phyloP scores from a whole-genome alignment of 495 filamentous ascomycete genomes.

The Cladorrhinum samala region DNA sequence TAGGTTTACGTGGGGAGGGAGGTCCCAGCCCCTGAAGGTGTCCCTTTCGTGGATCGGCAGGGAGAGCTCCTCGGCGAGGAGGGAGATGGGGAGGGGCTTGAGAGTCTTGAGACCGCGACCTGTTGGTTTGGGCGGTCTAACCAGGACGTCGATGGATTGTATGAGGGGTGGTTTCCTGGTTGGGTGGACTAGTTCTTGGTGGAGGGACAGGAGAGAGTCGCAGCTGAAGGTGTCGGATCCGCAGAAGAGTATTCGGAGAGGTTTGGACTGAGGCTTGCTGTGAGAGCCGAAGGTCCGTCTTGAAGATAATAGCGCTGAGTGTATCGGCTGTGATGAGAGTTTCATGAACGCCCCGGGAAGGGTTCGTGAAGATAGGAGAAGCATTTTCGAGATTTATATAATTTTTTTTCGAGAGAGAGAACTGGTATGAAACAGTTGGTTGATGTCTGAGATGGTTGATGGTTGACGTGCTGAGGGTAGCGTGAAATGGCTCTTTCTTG shows the following conservation, averaged over 20 bases:
- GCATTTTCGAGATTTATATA: background rate
- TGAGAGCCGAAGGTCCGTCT: background rate
- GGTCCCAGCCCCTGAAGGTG: constrained; percentile 76
- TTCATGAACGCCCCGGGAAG: background rate
- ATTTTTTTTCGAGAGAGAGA: too few relatives aligned
- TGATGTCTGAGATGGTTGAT: too few relatives aligned
- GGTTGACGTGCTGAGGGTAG: too few relatives aligned
- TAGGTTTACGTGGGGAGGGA: constrained; percentile 63
- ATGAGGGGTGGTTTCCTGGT: constrained; percentile 50
- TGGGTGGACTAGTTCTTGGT: constrained; percentile 57
- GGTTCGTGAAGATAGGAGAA: background rate
- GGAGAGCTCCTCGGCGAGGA: constrained; percentile 52
- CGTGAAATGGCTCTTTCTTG: too few relatives aligned
- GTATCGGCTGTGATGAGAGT: background rate
- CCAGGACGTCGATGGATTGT: constrained; percentile 80
- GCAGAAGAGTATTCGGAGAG: constrained; percentile 89
- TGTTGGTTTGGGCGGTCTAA: constrained; percentile 64
- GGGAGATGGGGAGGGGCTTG: constrained; percentile 72
- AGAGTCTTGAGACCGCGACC: constrained; percentile 70
- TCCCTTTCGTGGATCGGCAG: constrained; percentile 69
- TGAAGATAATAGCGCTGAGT: background rate
- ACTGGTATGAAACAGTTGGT: too few relatives aligned
- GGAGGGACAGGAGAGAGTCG: constrained; percentile 65
- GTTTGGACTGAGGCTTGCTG: constrained; percentile 34
- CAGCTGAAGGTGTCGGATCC: constrained; percentile 91